Base-by-base conservation (phyloP, 805 yeast genomes). In the Kodamaea neixiangensis region DNA sequence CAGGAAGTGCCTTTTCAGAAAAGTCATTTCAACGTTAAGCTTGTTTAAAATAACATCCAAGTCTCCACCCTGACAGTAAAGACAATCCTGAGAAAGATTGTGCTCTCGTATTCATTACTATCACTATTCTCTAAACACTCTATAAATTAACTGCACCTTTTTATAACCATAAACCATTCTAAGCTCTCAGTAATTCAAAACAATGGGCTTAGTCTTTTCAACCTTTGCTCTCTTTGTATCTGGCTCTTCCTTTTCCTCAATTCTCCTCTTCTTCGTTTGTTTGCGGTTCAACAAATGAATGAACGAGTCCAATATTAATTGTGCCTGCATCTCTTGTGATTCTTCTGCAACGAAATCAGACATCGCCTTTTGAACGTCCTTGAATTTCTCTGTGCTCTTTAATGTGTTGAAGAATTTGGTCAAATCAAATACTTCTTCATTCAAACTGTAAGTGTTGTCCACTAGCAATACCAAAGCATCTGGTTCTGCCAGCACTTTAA, bases 201-300 rank as follows among this genome's bases (percentile, higher is more conserved):
- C 45, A 17, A 48, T 37, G 3, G 46, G 43, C 44, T 48, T 42
- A 10, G 45, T 13, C 21, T 49, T 37, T n/a, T 48, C 50, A 3
- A 41, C 43, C 44, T 51, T 44, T 7, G 49, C 38, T 17, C 50
- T 44, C 49, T 51, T 51, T 17, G 39, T n/a, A 3, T 48, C 52
- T 13, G 40, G 45, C 10, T 33, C 42, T 18, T 48, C 47, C 10
- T 17, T 21, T 2, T 39, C 44, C 7, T 46, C 45, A 5, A 29
- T 21, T 22, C 31, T 46, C 35, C 54, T 52, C 51, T 51, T 48
- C 18, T 29, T 47, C 18, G 13, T 7, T 13, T 17, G 33, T 38
- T 20, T 44, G 11, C 41, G 41, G 22, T 44, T 31, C 29, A 44
- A 31, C 21, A 15, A 31, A 31, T 42, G 34, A 42, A 14, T 14